These are phyloP conservation scores for Cercophora newfieldiana DNA, from an alignment of 495 filamentous ascomycete genomes.

Conservation along the genomic window DNA sequence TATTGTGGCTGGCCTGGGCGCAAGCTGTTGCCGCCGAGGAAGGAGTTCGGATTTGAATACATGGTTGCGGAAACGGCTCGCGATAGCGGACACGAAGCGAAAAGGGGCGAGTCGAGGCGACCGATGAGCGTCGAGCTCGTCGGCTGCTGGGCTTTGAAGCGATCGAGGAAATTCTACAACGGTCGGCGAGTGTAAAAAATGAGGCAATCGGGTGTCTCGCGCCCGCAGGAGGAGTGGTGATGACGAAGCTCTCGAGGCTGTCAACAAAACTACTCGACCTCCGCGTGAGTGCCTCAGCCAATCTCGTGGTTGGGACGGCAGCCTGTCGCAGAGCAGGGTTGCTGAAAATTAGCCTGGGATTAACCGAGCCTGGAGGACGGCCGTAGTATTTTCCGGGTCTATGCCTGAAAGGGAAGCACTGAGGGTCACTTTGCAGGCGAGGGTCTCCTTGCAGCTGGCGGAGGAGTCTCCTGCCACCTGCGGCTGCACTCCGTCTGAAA, in stretches of 20 bases:
- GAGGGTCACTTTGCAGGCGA: background rate
- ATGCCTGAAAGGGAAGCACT: background rate
- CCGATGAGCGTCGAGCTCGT: background rate
- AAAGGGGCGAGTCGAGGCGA: conserved; percentile 10
- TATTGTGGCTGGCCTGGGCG: conserved; percentile 71
- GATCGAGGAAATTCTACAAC: background rate
- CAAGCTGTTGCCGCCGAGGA: conserved; percentile 72
- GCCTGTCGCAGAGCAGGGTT: background rate
- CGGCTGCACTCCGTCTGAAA: background rate
- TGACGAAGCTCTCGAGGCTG: conserved; percentile 27
- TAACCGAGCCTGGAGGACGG: background rate
- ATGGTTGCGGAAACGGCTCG: conserved; percentile 48
- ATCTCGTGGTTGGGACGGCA: conserved; percentile 2
- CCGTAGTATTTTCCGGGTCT: background rate
- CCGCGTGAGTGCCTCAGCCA: conserved; percentile 5
- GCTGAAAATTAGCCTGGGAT: conserved; percentile 8
- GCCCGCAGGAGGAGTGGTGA: conserved; percentile 9
- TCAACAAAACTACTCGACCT: conserved; percentile 13
- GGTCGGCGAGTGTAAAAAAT: background rate
- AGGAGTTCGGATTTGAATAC: conserved; percentile 87
- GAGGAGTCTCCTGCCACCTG: background rate
- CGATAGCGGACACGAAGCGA: background rate
- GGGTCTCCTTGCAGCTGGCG: background rate
- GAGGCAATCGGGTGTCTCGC: background rate
- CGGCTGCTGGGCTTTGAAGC: background rate